A percentile compares a stretch with the other conserved stretches of the same genome.
phyloP scores from a whole-genome alignment of 192 early-diverging fungal genomes.

The Gonapodya prolifera region DNA sequence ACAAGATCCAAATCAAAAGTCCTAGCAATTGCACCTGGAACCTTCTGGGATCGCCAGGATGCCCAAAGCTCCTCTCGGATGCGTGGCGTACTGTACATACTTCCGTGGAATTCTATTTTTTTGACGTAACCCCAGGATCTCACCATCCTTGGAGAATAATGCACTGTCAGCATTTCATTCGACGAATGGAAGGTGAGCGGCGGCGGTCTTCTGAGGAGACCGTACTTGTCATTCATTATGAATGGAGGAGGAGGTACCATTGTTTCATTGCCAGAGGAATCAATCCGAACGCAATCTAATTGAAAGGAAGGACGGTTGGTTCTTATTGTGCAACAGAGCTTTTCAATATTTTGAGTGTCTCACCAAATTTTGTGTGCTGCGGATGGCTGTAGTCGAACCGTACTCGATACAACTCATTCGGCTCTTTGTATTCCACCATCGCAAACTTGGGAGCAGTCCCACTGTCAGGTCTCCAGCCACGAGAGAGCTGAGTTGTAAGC shows the following conservation, averaged over 20 bases:
- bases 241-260: slow-evolving; percentile 18
- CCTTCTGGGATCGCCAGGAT: slow-evolving; percentile 21
- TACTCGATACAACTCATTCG: background rate
- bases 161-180: slow-evolving; percentile 8
- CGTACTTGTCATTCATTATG: slow-evolving; percentile 18
- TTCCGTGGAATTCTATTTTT: slow-evolving; percentile 11
- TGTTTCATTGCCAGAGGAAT: background rate
- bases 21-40: slow-evolving; percentile 24
- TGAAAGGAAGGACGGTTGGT: too few relatives aligned
- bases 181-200: slow-evolving; percentile 13
- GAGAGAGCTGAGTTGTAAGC: slow-evolving; percentile 11
- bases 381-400: slow-evolving; percentile 30
- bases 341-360: background rate
- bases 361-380: slow-evolving; percentile 19
- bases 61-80: slow-evolving; percentile 26
- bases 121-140: slow-evolving; percentile 4
- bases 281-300: slow-evolving; percentile 3
- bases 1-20: slow-evolving; percentile 14
- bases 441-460: slow-evolving; percentile 15
- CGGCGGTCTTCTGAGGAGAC: slow-evolving; percentile 11
- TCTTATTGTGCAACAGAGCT: too few relatives aligned
- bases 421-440: slow-evolving; percentile 12
- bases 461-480: slow-evolving; percentile 6
- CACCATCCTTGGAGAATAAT: background rate
- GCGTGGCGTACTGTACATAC: slow-evolving; percentile 12